Base-by-base conservation (phyloP, 2,329 filamentous ascomycete genomes). In the Chrysoporthe cubensis region DNA sequence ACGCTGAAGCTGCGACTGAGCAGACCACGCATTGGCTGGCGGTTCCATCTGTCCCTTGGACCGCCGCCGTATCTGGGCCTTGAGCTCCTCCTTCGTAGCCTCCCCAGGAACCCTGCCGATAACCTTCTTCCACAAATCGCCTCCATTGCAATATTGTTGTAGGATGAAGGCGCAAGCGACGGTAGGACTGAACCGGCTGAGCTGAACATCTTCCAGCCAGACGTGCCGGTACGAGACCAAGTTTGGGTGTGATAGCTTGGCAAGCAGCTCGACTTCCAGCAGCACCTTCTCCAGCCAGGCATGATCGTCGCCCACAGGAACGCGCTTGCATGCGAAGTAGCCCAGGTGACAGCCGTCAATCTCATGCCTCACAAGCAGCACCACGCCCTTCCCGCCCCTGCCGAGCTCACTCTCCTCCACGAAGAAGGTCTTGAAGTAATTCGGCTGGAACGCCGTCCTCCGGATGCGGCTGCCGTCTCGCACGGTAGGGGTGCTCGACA, bases 111-210 rank as follows among this genome's bases (percentile, higher is more conserved):
- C 80, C 6, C 89, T 86, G 7, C 91, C 90, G n/a, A 94, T 83
- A 18, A 99, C 88, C 76, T 97, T 96, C 71, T 91, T 89, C 68
- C 97, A 90, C 21, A 99, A 84, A 76, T 99, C 96, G 18, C 96
- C 96, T 1, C 90, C 86, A 76, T 99, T 98, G 81, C 96, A 99
- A 75, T 97, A 99, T 76, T 99, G 94, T 76, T 99, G 96, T 8
- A 99, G 85, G 67, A 99, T 99, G 77, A 97, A 99, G 4, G 95
- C 94, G 74, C 95, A 98, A 13, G 94, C 94, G 0, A 99, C 94
- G 65, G 89, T 93, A 0, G 96, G 96, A 0, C 94, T 92, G 77
- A 99, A 99, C 1, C 88, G 90, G 71, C 87, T 95, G 64, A 97
- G 87, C 72, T 91, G 88, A 64, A 91, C 90, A 77, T 97, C 91